Conservation (phyloP, 2,329 filamentous ascomycete genomes). For the Dactylellina parvicollis region DNA sequence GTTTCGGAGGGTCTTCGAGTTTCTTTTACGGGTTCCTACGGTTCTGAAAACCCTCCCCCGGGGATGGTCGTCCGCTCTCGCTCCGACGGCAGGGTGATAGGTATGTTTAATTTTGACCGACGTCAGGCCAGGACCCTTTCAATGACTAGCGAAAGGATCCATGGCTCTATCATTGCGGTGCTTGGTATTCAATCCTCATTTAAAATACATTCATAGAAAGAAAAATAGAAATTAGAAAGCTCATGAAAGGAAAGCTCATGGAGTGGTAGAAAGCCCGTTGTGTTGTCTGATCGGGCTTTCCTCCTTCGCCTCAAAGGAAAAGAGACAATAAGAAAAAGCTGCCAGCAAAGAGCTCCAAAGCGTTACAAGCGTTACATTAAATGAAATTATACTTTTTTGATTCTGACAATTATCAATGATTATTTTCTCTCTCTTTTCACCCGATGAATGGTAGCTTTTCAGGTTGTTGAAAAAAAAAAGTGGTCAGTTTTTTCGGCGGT, state of each 20-base stretch:
- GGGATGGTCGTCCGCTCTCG: too few species aligned
- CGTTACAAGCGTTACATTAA: too few species aligned
- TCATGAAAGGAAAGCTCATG: not conserved
- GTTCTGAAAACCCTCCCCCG: too few species aligned
- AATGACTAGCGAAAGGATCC: not conserved
- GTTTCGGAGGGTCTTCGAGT: too few species aligned
- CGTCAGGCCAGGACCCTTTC: not conserved
- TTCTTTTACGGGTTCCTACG: too few species aligned
- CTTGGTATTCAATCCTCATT: not conserved
- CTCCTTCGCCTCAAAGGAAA: not conserved
- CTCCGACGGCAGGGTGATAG: too few species aligned
- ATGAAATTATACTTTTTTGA: not conserved
- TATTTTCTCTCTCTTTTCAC: not conserved
- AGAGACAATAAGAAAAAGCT: not conserved
- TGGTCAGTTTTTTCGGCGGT: slow-evolving; percentile 22
- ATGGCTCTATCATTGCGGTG: not conserved
- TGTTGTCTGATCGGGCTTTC: not conserved
- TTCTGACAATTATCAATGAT: not conserved
- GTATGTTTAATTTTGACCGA: not conserved
- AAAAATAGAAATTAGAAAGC: not conserved
- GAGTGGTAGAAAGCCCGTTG: not conserved
- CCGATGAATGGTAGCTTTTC: not conserved
- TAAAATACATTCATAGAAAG: not conserved
- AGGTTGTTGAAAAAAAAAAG: not conserved
- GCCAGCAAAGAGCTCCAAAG: not conserved